Percentiles rank a stretch among this genome's conserved stretches.
Conservation (phyloP, 495 filamentous ascomycete species). For the Neurospora sp. region DNA sequence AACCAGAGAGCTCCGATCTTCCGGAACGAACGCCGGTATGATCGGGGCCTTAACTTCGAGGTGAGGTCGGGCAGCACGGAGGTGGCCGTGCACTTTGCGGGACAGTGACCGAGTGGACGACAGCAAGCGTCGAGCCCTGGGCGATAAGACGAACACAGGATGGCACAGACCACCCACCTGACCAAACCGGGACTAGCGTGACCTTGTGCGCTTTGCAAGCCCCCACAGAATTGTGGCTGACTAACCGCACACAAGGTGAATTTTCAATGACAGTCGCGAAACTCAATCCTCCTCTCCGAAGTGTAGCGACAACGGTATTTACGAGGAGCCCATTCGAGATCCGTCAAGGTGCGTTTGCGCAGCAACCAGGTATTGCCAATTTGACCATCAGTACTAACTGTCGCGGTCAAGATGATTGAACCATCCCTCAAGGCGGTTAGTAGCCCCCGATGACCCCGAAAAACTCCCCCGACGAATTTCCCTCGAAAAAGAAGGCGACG, state of each 20-base stretch:
- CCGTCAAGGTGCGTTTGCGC: neutral
- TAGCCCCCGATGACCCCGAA: neutral
- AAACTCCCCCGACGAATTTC: neutral
- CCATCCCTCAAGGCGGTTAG: neutral
- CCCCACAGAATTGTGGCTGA: neutral
- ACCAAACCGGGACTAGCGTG: neutral
- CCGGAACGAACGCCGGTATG: too few species aligned
- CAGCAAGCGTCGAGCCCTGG: neutral
- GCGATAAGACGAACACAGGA: neutral
- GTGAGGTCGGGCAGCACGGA: too few species aligned
- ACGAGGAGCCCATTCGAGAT: neutral
- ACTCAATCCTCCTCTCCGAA: neutral
- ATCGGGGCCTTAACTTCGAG: too few species aligned
- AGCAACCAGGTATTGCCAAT: neutral
- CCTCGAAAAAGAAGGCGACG: neutral
- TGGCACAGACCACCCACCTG: neutral
- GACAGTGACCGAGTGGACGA: neutral
- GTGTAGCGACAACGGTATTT: neutral
- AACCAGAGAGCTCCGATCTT: too few species aligned
- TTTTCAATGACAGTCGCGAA: neutral
- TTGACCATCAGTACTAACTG: neutral
- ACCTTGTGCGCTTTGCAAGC: neutral
- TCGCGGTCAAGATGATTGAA: neutral
- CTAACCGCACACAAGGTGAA: neutral
- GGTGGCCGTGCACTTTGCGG: neutral